phyloP scores from a whole-genome alignment of 2,329 filamentous ascomycete species.

The Penicillium sp. region DNA sequence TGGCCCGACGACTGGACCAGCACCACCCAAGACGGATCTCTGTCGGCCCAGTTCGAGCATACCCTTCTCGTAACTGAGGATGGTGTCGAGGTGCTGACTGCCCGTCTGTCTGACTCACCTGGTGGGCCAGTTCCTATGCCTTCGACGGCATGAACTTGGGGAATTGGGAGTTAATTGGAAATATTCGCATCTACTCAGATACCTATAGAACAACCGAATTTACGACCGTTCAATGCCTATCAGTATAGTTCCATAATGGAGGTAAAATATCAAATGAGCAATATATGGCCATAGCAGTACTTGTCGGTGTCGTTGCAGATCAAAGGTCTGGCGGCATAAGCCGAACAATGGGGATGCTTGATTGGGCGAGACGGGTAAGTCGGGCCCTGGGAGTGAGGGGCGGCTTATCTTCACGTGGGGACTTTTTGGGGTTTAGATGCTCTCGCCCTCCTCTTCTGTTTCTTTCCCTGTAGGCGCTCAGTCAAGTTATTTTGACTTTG shows the following conservation, averaged over 20 bases:
- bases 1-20: conserved; percentile 99
- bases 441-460: not conserved
- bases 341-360: not conserved
- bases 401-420: conserved; percentile 1
- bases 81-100: conserved; percentile 78
- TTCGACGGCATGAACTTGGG: conserved; percentile 10
- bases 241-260: not conserved
- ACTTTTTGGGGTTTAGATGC: not conserved
- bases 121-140: conserved; percentile 68
- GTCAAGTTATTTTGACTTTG: not conserved
- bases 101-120: conserved; percentile 67
- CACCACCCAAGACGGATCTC: conserved; percentile 82
- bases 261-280: not conserved
- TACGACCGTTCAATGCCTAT: conserved; percentile 15
- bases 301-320: not conserved
- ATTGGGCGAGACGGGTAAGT: conserved; percentile 7
- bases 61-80: conserved; percentile 79
- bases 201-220: conserved; percentile 10
- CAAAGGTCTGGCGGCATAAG: not conserved
- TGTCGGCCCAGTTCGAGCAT: conserved; percentile 93
- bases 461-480: not conserved
- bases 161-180: conserved; percentile 15
- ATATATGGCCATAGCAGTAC: not conserved
- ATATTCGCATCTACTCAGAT: conserved; percentile 15
- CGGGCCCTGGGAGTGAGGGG: not conserved